These are phyloP conservation scores for Umbelopsis isabellina DNA, from an alignment of 192 early-diverging fungal genomes.

Conservation along the genomic window DNA sequence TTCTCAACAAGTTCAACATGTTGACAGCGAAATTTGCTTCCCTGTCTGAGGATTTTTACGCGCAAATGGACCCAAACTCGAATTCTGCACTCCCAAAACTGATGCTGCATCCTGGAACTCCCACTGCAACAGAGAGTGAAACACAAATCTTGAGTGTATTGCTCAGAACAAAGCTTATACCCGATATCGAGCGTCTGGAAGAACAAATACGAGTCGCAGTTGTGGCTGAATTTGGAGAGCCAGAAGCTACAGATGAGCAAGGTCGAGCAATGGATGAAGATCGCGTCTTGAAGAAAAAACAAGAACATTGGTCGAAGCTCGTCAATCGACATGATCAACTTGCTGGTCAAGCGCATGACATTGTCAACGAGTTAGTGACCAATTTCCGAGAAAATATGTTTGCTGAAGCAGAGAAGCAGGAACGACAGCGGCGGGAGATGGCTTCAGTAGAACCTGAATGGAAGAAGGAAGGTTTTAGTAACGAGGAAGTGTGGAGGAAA, in stretches of 20 bases:
- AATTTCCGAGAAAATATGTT: slow-evolving; percentile 23
- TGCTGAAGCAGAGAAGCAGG: slow-evolving; percentile 21
- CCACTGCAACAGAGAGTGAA: slow-evolving; percentile 40
- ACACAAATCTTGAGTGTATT: slow-evolving; percentile 39
- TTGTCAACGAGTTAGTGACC: slow-evolving; percentile 24
- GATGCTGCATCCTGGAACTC: slow-evolving; percentile 40
- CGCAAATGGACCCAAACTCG: slow-evolving; percentile 33
- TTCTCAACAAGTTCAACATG: slow-evolving; percentile 49
- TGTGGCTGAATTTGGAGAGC: slow-evolving; percentile 25
- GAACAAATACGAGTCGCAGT: slow-evolving; percentile 32
- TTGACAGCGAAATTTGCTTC: slow-evolving; percentile 45
- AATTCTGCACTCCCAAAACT: slow-evolving; percentile 38
- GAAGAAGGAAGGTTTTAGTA: slow-evolving; percentile 38
- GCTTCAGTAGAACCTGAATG: slow-evolving; percentile 25
- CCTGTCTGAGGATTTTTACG: slow-evolving; percentile 43
- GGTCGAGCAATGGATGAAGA: slow-evolving; percentile 23
- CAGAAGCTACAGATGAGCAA: neutral
- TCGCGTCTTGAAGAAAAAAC: slow-evolving; percentile 12
- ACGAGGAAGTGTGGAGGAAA: slow-evolving; percentile 35
- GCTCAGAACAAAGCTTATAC: slow-evolving; percentile 45
- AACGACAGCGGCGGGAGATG: slow-evolving; percentile 13
- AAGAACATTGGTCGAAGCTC: slow-evolving; percentile 31
- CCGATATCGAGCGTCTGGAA: slow-evolving; percentile 43
- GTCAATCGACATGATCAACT: slow-evolving; percentile 35
- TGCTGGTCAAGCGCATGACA: slow-evolving; percentile 20